These are phyloP conservation scores for Cryptococcus depauperatus DNA, from an alignment of 1,284 basidiomycete species.

Conservation along the genomic window DNA sequence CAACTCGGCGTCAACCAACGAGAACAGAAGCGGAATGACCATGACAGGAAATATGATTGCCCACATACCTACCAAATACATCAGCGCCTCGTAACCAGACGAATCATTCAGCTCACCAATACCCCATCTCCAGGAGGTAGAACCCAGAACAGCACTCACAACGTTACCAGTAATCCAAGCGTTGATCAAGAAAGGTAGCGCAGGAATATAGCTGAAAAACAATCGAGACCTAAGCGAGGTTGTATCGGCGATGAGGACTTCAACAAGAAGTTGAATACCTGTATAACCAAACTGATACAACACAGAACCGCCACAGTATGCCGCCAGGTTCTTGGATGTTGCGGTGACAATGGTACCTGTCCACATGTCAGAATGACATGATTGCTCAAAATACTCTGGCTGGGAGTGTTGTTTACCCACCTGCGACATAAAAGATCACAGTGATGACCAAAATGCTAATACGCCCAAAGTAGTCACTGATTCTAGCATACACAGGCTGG, in stretches of 20 bases:
- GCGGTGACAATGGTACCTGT: slow-evolving; percentile 43
- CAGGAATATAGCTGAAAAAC: slow-evolving; percentile 46
- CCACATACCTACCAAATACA: slow-evolving; percentile 34
- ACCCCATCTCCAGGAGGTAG: slow-evolving; percentile 40
- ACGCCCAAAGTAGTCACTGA: slow-evolving; percentile 45
- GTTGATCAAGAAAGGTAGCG: slow-evolving; percentile 44
- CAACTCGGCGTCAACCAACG: slow-evolving; percentile 33
- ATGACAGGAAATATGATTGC: slow-evolving; percentile 45
- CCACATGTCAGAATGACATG: not conserved
- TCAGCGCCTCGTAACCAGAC: not conserved
- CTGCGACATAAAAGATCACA: slow-evolving; percentile 41
- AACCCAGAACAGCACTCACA: slow-evolving; percentile 27
- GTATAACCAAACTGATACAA: slow-evolving; percentile 39
- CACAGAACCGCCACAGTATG: slow-evolving; percentile 42
- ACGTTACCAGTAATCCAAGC: slow-evolving; percentile 45
- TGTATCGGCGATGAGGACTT: slow-evolving; percentile 46
- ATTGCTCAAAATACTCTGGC: not conserved
- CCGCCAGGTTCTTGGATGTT: slow-evolving; percentile 27
- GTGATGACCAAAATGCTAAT: slow-evolving; percentile 38
- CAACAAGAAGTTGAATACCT: slow-evolving; percentile 31
- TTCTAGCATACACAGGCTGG: slow-evolving; percentile 38
- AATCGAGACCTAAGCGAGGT: slow-evolving; percentile 45
- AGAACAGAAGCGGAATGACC: slow-evolving; percentile 35
- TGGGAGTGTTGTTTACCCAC: slow-evolving; percentile 5
- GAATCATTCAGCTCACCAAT: slow-evolving; percentile 12